A percentile compares a stretch with the other conserved stretches of the same genome.
Evolutionary conservation across 2,329 filamentous ascomycete genomes (phyloP).

Genomic region (Claviceps spartinae): DNA sequence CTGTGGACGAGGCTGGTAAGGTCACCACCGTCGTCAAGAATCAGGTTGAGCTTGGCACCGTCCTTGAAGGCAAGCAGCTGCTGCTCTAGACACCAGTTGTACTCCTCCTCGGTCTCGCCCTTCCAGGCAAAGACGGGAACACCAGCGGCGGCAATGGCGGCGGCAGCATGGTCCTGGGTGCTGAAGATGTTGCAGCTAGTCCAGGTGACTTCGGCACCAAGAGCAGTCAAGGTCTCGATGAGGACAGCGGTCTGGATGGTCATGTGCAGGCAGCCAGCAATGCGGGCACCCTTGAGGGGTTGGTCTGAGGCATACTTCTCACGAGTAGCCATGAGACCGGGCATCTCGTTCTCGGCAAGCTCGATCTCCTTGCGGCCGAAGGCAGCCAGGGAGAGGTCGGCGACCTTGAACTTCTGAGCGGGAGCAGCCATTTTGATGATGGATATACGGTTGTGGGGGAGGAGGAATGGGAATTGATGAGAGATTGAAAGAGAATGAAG

Average conservation of each 20-base stretch:
- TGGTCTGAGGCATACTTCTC: slow-evolving; percentile 84
- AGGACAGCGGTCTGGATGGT: slow-evolving; percentile 99
- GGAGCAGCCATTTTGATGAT: slow-evolving; percentile 52
- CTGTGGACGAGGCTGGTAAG: slow-evolving; percentile 90
- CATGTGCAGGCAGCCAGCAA: slow-evolving; percentile 98
- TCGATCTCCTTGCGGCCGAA: slow-evolving; percentile 99
- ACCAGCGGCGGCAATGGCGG: slow-evolving; percentile 87
- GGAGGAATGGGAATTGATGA: slow-evolving; percentile 6
- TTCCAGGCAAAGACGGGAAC: slow-evolving; percentile 72
- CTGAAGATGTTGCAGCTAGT: slow-evolving; percentile 99
- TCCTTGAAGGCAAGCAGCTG: slow-evolving; percentile 96
- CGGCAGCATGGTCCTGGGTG: slow-evolving; percentile 95
- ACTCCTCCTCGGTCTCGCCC: slow-evolving; percentile 98
- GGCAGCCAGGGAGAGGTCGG: slow-evolving; percentile 92
- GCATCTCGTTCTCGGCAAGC: slow-evolving; percentile 93
- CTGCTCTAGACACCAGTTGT: slow-evolving; percentile 99
- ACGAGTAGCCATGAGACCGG: slow-evolving; percentile 92
- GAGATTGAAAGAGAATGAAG: slow-evolving; percentile 4
- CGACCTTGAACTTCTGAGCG: slow-evolving; percentile 93
- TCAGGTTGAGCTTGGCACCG: slow-evolving; percentile 91
- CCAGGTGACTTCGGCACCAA: slow-evolving; percentile 98
- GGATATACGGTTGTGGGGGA: slow-evolving; percentile 10
- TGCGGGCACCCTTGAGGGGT: slow-evolving; percentile 85
- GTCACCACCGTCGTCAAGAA: slow-evolving; percentile 97
- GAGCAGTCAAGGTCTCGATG: slow-evolving; percentile 89